Base-by-base conservation (phyloP, 2,329 filamentous ascomycete genomes). In the Xylariaceae sp. region DNA sequence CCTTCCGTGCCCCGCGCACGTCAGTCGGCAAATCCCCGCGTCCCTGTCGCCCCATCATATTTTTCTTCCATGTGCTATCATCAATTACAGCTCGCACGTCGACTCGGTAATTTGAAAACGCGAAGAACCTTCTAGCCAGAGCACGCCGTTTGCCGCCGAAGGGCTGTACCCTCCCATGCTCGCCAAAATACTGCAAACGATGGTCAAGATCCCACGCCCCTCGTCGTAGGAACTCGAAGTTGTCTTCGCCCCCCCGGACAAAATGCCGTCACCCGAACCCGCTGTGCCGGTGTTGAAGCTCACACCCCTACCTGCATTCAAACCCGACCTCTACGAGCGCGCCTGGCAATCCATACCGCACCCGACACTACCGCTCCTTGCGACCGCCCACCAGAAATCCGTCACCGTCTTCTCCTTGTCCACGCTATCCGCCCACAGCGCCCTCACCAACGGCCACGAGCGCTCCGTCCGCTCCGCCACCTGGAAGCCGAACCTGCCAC, bases 371-470 rank as follows among this genome's bases (percentile, higher is more conserved):
- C 93, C 94, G 3, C 83, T 97, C 55, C 79, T 97, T 65, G 94
- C 93, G 52, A 97, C 93, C 15, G 87, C 91, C 57, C 91, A 92
- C 74, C 86, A 89, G 53, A 96, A 94, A 69, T 87, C 87, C 30
- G 90, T 94, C 51, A 92, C 91, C 57, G 82, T 99, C 66, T 97
- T 95, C 79, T 96, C 90, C 43, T 85, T 97, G 43, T 83, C 83
- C 29, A 89, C 88, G 50, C 90, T 95, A 69, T 85, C 85, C 11
- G 82, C 91, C 43, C 87, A 96, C 68, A 91, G 87, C 67, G 83
- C 82, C 16, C 86, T 97, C 49, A 86, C 87, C 6, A 92, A 92
- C 55, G 94, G 93, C 6, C 94, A 99, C 75, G 90, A 91, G 64
- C 89, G 94, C 51, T 94, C 89, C 64, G 86, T 99, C n/a, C 85